phyloP scores from a whole-genome alignment of 106 monocot genomes.

The Narthecium ossifragum region DNA sequence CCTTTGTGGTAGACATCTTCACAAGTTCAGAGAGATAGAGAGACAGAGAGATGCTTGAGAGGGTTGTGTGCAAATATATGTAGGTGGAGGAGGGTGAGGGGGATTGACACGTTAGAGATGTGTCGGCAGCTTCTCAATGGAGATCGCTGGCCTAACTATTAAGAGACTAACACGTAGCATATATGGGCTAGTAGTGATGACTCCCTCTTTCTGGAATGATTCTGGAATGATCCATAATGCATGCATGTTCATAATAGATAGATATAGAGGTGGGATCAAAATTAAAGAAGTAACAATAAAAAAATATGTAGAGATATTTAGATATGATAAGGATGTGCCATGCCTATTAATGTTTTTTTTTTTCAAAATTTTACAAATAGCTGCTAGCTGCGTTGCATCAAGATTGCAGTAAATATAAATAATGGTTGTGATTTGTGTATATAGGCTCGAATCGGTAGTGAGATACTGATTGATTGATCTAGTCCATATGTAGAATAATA shows the following conservation, averaged over 20 bases:
- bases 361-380: too few relatives aligned
- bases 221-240: background rate
- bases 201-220: background rate
- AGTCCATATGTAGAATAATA: too few relatives aligned
- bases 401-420: too few relatives aligned
- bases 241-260: background rate
- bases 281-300: background rate
- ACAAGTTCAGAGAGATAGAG: background rate
- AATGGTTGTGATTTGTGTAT: too few relatives aligned
- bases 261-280: background rate
- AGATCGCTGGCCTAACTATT: too few relatives aligned
- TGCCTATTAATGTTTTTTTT: too few relatives aligned
- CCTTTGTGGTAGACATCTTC: constrained; percentile 1
- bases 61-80: background rate
- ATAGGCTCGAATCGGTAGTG: too few relatives aligned
- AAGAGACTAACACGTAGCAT: background rate
- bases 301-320: too few relatives aligned
- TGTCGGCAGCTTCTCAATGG: background rate
- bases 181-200: background rate
- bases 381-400: too few relatives aligned
- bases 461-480: too few relatives aligned
- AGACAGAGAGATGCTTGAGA: background rate
- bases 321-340: too few relatives aligned
- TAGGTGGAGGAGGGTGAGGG: background rate
- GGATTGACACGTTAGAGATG: background rate